Percentiles rank a stretch among this genome's conserved stretches.
Evolutionary conservation across 78 protist species (phyloP).

Genomic region (Polysphondylium violaceum): DNA sequence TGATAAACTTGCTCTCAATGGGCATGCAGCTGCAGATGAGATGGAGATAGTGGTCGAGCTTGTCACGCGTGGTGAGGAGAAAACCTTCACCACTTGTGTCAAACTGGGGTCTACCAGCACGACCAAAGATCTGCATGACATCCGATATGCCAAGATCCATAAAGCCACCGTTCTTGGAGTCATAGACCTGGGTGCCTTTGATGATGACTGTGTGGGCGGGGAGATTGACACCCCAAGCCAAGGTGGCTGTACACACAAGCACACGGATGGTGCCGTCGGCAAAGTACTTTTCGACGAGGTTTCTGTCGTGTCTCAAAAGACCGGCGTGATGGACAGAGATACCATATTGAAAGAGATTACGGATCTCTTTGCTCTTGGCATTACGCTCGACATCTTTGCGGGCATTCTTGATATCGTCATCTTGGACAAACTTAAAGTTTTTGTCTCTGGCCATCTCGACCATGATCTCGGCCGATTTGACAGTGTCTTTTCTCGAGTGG

Average conservation of each 20-base stretch:
- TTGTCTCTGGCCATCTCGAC: slow-evolving; percentile 82
- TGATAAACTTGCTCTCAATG: slow-evolving; percentile 91
- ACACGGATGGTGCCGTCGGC: slow-evolving; percentile 88
- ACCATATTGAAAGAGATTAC: slow-evolving; percentile 82
- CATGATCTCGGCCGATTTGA: slow-evolving; percentile 87
- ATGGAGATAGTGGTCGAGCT: slow-evolving; percentile 89
- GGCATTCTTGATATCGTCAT: slow-evolving; percentile 8
- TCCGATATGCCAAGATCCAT: slow-evolving; percentile 95
- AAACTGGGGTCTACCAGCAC: slow-evolving; percentile 99
- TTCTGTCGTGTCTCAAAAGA: slow-evolving; percentile 94
- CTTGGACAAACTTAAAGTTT: not conserved
- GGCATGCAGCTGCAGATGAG: slow-evolving; percentile 85
- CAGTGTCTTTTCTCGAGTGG: slow-evolving; percentile 97
- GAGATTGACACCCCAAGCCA: slow-evolving; percentile 99
- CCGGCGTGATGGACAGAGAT: slow-evolving; percentile 98
- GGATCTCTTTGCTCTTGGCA: slow-evolving; percentile 66
- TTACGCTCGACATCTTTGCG: slow-evolving; percentile 23
- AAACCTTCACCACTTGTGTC: slow-evolving; percentile 96
- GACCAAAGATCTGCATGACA: slow-evolving; percentile 98
- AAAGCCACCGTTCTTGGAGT: slow-evolving; percentile 89
- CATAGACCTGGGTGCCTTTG: slow-evolving; percentile 96
- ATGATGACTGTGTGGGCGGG: slow-evolving; percentile 99
- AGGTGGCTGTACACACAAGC: slow-evolving; percentile 97
- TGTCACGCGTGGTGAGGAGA: slow-evolving; percentile 94
- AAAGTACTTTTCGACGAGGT: slow-evolving; percentile 94